Percentiles rank a stretch among this genome's conserved stretches.
phyloP scores from a whole-genome alignment of 768 basidiomycete genomes.

The Phlegmacium glaucopus region DNA sequence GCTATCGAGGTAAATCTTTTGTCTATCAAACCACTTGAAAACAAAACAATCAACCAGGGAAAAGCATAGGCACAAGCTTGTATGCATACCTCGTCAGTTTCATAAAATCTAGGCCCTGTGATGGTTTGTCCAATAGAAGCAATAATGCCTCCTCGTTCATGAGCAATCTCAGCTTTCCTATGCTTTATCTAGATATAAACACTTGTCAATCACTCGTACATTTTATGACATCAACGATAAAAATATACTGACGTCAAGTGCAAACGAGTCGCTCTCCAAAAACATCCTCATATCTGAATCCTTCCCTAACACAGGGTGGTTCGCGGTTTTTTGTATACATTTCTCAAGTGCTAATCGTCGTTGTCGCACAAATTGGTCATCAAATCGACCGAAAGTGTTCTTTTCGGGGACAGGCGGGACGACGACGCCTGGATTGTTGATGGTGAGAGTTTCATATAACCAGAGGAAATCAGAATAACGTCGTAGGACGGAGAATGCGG shows the following conservation, averaged over 20 bases:
- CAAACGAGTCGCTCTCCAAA: constrained; percentile 89
- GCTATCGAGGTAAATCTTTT: constrained; percentile 81
- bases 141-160: constrained; percentile 81
- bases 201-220: background rate
- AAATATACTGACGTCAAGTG: constrained; percentile 68
- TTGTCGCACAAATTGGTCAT: constrained; percentile 86
- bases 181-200: constrained; percentile 71
- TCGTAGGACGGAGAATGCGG: constrained; percentile 89
- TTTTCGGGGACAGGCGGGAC: constrained; percentile 98
- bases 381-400: constrained; percentile 89
- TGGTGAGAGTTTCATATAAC: constrained; percentile 85
- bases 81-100: constrained; percentile 74
- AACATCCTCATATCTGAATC: constrained; percentile 89
- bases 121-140: constrained; percentile 79
- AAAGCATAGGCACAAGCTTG: background rate
- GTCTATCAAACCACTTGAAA: constrained; percentile 87
- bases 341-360: constrained; percentile 81
- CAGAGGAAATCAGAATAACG: constrained; percentile 98
- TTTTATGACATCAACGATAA: background rate
- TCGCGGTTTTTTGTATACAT: constrained; percentile 89
- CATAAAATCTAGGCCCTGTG: constrained; percentile 78
- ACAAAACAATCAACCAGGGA: constrained; percentile 1
- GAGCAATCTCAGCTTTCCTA: constrained; percentile 69
- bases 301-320: constrained; percentile 86
- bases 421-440: constrained; percentile 95